Conservation (phyloP, 257 asterid species). For the Capsicum chinense region DNA sequence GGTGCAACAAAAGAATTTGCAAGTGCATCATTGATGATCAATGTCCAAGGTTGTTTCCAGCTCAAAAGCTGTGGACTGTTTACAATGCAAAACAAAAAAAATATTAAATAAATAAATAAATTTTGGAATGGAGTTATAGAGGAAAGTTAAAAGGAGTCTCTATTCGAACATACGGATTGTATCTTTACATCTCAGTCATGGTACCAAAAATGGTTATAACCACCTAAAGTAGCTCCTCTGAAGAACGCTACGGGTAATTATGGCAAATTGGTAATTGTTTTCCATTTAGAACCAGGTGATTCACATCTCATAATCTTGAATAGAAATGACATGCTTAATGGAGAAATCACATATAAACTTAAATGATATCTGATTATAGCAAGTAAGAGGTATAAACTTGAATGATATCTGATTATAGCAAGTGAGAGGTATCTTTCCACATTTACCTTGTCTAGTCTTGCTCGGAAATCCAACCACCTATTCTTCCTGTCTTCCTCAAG, state of each 20-base stretch:
- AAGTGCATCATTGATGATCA: slow-evolving; percentile 85
- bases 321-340: background rate
- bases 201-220: too few relatives aligned
- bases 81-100: background rate
- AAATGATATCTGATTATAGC: background rate
- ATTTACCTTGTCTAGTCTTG: slow-evolving; percentile 69
- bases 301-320: slow-evolving; percentile 13
- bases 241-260: background rate
- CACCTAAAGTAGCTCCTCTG: background rate
- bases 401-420: background rate
- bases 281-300: background rate
- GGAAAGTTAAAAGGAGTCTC: background rate
- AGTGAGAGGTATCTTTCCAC: background rate
- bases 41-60: slow-evolving; percentile 85
- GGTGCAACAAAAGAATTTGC: slow-evolving; percentile 93
- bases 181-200: background rate
- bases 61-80: slow-evolving; percentile 58
- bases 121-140: background rate
- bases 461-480: slow-evolving; percentile 82
- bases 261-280: background rate
- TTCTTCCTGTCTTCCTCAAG: slow-evolving; percentile 59
- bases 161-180: background rate
- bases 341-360: background rate
- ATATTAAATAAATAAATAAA: background rate
- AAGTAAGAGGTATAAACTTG: too few relatives aligned